Evolutionary conservation across 192 early-diverging fungal species (phyloP), one percentile per base, ranked within the genome.

Genomic region (Irineochytrium annulatum): DNA sequence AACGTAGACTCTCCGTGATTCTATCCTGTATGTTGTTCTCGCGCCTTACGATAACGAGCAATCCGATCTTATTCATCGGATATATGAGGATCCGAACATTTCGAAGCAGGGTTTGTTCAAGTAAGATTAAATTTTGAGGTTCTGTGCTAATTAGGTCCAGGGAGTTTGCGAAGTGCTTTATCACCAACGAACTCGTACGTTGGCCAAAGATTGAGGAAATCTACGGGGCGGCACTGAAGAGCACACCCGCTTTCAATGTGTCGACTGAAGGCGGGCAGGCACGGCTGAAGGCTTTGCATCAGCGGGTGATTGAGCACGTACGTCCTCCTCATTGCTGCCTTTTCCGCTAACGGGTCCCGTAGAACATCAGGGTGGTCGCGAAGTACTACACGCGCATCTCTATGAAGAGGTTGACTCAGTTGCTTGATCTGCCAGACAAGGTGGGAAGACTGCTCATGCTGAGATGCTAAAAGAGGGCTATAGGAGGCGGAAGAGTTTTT

Each of bases 31-130:
- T 60, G 74, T 97, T 60, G 77, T 90, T 27, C 81, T 99, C 29
- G 75, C 97, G 22, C 93, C 95, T 1, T 97, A 86, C 70, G 90
- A 91, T 72, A 93, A 97, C 70, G 94, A 97, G 77, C 97, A 99
- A 72, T 85, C 89, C 0, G 95, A 99, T 65, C 65, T 97, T 52
- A 84, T 97, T 33, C 90, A 97, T 62, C 80, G 92, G 43, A 83
- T 95, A 27, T 77, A 83, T 66, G 72, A 81, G 59, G 97, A 99
- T 58, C 79, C 87, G 37, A 89, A 89, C 26, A 67, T 97, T 59
- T 70, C 73, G 31, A 87, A 93, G 41, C 75, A 93, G 0, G 62
- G 80, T 32, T 69, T 90, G n/a, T 87, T 85, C 71, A 72, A 84
- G 87, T 94, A 79, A 60, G 67, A 20, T 34, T 37, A 24, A 27